Conservation (phyloP, 805 yeast genomes). For the Debaryomyces prosopidis region DNA sequence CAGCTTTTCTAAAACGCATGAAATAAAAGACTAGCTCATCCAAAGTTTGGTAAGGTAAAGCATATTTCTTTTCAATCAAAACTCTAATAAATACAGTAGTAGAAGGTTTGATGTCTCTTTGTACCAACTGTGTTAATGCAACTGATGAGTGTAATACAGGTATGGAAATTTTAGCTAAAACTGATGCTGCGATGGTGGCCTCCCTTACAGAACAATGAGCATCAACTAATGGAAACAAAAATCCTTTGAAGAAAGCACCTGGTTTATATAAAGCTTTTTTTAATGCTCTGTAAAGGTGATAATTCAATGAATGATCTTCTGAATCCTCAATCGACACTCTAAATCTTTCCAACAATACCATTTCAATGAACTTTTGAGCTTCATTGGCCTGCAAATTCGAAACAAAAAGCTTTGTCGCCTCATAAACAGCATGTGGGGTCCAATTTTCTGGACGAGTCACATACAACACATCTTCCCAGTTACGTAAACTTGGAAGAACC, state of each 20-base stretch:
- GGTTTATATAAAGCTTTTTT: conserved; percentile 96
- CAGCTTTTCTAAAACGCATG: conserved; percentile 78
- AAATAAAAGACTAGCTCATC: conserved; percentile 94
- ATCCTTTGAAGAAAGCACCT: conserved; percentile 96
- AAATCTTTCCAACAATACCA: conserved; percentile 69
- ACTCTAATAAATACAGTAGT: conserved; percentile 88
- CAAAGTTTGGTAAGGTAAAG: conserved; percentile 93
- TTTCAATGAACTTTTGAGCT: conserved; percentile 78
- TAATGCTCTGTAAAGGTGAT: conserved; percentile 88
- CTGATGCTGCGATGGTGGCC: conserved; percentile 93
- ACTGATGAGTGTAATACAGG: conserved; percentile 97
- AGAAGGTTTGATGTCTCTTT: conserved; percentile 84
- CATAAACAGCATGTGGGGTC: conserved; percentile 94
- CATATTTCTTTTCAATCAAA: conserved; percentile 90
- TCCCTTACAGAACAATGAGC: conserved; percentile 89
- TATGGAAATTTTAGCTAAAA: conserved; percentile 82
- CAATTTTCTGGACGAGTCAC: conserved; percentile 91
- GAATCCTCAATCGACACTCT: conserved; percentile 69
- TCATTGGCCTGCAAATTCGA: conserved; percentile 85
- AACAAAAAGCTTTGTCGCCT: conserved; percentile 92
- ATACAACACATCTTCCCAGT: conserved; percentile 94
- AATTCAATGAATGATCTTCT: conserved; percentile 79
- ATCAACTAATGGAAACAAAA: conserved; percentile 86
- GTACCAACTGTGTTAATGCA: conserved; percentile 79
- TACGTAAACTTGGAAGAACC: conserved; percentile 85